Base-by-base conservation (phyloP, 768 basidiomycete species). In the Mycena kentingensis region DNA sequence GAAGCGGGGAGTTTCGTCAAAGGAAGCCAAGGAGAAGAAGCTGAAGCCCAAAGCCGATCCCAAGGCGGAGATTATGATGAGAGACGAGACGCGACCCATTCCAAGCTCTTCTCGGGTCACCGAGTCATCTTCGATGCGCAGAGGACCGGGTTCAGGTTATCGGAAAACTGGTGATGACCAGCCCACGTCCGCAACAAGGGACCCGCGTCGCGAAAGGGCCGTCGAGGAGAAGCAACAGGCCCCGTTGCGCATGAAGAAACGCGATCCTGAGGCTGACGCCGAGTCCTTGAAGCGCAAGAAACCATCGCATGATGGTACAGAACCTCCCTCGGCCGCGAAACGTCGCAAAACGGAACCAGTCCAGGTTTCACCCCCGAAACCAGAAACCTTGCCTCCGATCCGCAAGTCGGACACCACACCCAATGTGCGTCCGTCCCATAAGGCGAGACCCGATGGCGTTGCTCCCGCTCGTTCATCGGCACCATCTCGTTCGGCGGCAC, bases 61-160 rank as follows among this genome's bases (percentile, higher is more conserved):
- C 22, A 75, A 73, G 53, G 57, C 67, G 5, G 74, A 76, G 56
- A 70, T 79, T 26, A 66, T 62, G 57, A 74, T 77, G 66, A 81
- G 77, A 65, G 77, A 83, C 56, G 80, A 83, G 70, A 63, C 72
- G 43, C 58, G 31, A 35, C 56, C 71, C 3, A 65, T 64, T 7
- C 29, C 55, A 5, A 62, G 41, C 32, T n/a, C 46, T 32, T 52
- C 53, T n/a, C 34, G 41, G 28, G 34, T 10, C 16, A 49, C 31
- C 24, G 34, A 49, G n/a, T 22, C 39, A 26, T 16, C 59, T n/a
- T 19, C 57, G n/a, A 7, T 25, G 15, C 53, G 50, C 24, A 68
- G 74, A 29, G 47, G 66, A 5, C 80, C 79, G 21, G 80, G 80
- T 1, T 81, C 79, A 3, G 80, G 79, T 4, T 78, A 71, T 63